Evolutionary conservation across 768 basidiomycete species (phyloP), one percentile per base, ranked within the genome.

Genomic region (Mycena leptocephala): DNA sequence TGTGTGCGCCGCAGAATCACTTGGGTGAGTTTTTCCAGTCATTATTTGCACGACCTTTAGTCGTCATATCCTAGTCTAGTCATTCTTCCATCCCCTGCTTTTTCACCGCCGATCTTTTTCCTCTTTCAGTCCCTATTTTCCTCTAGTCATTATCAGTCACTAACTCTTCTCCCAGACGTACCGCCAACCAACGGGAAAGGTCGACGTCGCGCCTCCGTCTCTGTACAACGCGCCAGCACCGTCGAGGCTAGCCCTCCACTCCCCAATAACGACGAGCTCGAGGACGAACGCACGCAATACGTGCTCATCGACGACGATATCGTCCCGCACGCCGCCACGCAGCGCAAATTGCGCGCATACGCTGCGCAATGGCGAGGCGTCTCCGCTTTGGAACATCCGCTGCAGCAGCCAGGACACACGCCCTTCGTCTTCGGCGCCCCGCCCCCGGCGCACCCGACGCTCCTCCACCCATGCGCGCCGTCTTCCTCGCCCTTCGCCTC

Each of bases 311-410:
- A 83, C 26, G 80, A 86, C 59, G 91, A 93, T 79, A 81, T 89
- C 76, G 79, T 90, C 56, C 84, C 85, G 32, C 81, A 86, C 76
- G 79, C 84, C 24, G 82, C 88, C 53, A 87, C 89, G 3, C 87
- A 91, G 10, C 85, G 87, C 43, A 89, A 86, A 43, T 87, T 95
- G 4, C 87, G 88, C n/a, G 85, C 86, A n/a, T 89, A 91, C 22
- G 93, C 93, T 16, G 87, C 89, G 28, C 84, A 88, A 22, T 95
- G 93, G 93, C 85, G 94, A 11, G 93, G 94, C 2, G 84, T 94
- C 35, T 89, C 91, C n/a, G 93, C 93, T 9, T 84, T 86, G 65
- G 51, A 70, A 58, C 81, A 72, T 81, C 28, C 80, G 73, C 62
- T 61, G 59, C 76, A 32, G 61, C 74, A 53, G 18, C 9, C 37